Conservation (phyloP, 2,329 filamentous ascomycete species). For the Aureobasidium sp. region DNA sequence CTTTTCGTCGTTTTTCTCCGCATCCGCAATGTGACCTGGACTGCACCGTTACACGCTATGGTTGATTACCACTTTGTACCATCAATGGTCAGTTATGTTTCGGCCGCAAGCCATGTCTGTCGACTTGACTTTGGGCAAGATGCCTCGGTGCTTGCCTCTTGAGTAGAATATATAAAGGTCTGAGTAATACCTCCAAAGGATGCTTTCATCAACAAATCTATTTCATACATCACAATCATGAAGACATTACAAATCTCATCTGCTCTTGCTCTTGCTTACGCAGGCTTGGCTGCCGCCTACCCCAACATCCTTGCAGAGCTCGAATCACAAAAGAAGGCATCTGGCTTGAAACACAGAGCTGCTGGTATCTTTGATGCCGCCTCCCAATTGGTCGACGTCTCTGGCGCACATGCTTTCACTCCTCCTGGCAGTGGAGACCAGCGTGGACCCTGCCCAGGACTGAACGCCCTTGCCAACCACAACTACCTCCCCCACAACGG, state of each 20-base stretch:
- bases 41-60: neutral
- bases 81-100: neutral
- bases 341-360: slow-evolving; percentile 7
- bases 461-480: slow-evolving; percentile 27
- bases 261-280: slow-evolving; percentile 12
- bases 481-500: slow-evolving; percentile 26
- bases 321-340: slow-evolving; percentile 8
- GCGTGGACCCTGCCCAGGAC: slow-evolving; percentile 25
- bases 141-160: slow-evolving; percentile 8
- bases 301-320: slow-evolving; percentile 16
- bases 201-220: neutral
- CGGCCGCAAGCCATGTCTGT: neutral
- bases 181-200: neutral
- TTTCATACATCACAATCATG: slow-evolving; percentile 9
- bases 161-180: neutral
- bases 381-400: slow-evolving; percentile 22
- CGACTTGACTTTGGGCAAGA: neutral
- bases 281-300: slow-evolving; percentile 14
- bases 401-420: slow-evolving; percentile 21
- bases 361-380: slow-evolving; percentile 21
- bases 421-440: slow-evolving; percentile 22
- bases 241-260: slow-evolving; percentile 14
- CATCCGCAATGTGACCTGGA: neutral
- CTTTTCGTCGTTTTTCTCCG: neutral
- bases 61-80: neutral